These are phyloP conservation scores for Mycena capillaripes DNA, from an alignment of 768 basidiomycete genomes.

Conservation along the genomic window DNA sequence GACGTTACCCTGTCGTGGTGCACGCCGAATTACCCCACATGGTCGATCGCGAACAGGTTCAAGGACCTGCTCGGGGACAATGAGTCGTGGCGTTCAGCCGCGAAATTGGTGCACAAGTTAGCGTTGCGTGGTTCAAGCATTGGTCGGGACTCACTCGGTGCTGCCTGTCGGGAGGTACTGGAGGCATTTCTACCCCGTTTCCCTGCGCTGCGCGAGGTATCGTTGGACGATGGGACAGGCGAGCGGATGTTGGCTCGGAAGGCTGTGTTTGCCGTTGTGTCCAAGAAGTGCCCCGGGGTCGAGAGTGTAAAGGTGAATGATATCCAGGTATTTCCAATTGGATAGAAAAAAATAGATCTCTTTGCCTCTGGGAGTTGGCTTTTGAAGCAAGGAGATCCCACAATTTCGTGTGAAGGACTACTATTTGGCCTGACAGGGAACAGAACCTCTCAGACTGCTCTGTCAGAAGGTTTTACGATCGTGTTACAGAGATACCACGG, in stretches of 20 bases:
- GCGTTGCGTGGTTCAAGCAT: neutral
- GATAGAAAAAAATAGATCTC: no score
- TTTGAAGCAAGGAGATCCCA: no score
- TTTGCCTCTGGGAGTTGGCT: no score
- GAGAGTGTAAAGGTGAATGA: neutral
- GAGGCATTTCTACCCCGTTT: neutral
- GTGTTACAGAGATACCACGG: no score
- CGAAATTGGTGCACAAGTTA: neutral
- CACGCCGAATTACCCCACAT: neutral
- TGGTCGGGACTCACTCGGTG: neutral
- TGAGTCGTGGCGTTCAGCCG: neutral
- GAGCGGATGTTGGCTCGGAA: neutral
- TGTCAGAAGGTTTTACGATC: no score
- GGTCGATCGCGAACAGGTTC: neutral
- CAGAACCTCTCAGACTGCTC: no score
- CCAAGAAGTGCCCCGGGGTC: neutral
- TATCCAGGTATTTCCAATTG: neutral
- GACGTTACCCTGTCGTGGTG: neutral
- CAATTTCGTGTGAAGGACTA: no score
- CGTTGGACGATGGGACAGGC: neutral
- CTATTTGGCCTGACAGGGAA: no score
- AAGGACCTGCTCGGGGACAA: neutral
- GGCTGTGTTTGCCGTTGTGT: neutral
- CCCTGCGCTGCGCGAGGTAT: neutral
- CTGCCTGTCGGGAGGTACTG: neutral